Evolutionary conservation across 208 protist genomes (phyloP).

Genomic region (Trypanosoma lewisi): DNA sequence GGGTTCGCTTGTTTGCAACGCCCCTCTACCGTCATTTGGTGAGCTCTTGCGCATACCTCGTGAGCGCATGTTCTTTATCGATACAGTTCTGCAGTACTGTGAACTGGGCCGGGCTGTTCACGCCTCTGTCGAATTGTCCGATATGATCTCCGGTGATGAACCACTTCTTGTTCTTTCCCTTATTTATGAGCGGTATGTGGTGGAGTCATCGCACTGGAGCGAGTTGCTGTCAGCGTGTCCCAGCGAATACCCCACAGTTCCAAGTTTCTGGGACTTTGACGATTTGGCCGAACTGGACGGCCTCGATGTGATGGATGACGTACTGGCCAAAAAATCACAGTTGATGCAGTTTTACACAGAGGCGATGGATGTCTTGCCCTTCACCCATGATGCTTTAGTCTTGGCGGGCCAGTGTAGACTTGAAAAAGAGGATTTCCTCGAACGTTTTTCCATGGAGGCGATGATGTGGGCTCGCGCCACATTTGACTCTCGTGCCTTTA

Average conservation of each 20-base stretch:
- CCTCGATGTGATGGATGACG: conserved; percentile 78
- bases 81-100: conserved; percentile 50
- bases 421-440: conserved; percentile 20
- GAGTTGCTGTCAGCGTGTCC: conserved; percentile 61
- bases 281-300: conserved; percentile 78
- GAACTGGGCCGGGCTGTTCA: conserved; percentile 53
- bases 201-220: conserved; percentile 62
- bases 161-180: conserved; percentile 75
- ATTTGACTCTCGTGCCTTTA: conserved; percentile 90
- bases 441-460: conserved; percentile 44
- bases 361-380: conserved; percentile 34
- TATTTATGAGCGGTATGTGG: conserved; percentile 73
- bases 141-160: conserved; percentile 61
- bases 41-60: conserved; percentile 77
- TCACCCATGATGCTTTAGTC: conserved; percentile 38
- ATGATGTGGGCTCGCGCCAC: conserved; percentile 81
- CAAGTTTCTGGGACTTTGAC: conserved; percentile 56
- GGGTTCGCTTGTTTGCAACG: conserved; percentile 60
- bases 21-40: conserved; percentile 43
- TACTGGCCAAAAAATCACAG: conserved; percentile 54
- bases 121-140: conserved; percentile 29
- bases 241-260: conserved; percentile 61
- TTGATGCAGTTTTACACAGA: conserved; percentile 48
- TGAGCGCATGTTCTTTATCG: conserved; percentile 58
- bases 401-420: conserved; percentile 21